Conservation (phyloP, 345 rosid genomes). For the Populus davidiana region DNA sequence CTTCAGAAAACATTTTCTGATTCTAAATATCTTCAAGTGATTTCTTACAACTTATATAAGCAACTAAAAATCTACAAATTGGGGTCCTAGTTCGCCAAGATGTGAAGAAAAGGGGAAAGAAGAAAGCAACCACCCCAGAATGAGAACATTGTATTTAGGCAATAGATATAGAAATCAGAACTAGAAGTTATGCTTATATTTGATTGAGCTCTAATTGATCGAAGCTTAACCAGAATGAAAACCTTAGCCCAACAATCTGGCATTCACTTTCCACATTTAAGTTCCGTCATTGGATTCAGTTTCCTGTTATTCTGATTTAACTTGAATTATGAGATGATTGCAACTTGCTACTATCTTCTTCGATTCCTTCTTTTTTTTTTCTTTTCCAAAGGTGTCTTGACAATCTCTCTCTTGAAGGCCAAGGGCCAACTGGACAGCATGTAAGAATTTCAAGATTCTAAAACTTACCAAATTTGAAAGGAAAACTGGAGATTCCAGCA, state of each 20-base stretch:
- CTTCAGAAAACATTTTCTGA: background rate
- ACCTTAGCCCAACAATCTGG: background rate
- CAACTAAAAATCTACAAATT: background rate
- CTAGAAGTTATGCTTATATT: background rate
- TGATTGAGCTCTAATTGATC: background rate
- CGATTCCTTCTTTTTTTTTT: slow-evolving; percentile 3
- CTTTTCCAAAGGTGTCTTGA: background rate
- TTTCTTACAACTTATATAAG: background rate
- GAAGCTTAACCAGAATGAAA: background rate
- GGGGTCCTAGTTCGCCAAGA: background rate
- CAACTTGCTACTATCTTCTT: background rate
- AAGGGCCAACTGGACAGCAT: background rate
- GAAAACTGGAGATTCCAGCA: slow-evolving; percentile 35
- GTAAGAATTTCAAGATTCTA: background rate
- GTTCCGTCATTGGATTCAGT: background rate
- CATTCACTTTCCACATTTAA: background rate
- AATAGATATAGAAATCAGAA: background rate
- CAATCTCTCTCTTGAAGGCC: background rate
- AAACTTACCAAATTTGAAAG: slow-evolving; percentile 30
- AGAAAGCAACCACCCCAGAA: background rate
- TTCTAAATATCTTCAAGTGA: background rate
- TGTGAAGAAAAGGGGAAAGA: background rate
- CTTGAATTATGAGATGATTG: background rate
- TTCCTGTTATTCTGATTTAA: background rate
- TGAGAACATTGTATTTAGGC: background rate